Base-by-base conservation (phyloP, 106 monocot genomes). In the Phalaenopsis aphrodite region DNA sequence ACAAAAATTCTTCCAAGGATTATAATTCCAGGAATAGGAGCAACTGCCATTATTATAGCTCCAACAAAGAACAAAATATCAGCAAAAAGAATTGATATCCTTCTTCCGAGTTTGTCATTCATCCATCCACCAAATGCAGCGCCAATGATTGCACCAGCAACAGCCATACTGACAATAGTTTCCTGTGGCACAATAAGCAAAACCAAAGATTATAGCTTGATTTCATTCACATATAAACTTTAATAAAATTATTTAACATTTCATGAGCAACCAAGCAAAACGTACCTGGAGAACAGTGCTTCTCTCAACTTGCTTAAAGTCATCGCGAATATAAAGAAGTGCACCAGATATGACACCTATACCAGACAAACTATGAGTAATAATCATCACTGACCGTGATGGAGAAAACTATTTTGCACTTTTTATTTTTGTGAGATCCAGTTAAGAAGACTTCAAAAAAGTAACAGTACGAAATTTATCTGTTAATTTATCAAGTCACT, bases 151-250 rank as follows among this genome's bases (percentile, higher is more conserved):
- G 96, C 96, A 47, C 96, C 96, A 15, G 94, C 92, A 30, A 94
- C 97, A 43, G 97, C 97, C 97, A 92, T 97, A 79, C 97, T 97
- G n/a, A 97, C 97, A 66, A 97, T 97, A 8, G 90, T 97, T 87
- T 97, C 97, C 94, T 97, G 78, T 78, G 14, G 18, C 71, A 71
- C 64, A 64, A 21, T 2, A 17, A 43, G 42, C 41, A 74, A 8
- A 74, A 43, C 43, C 19, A 42, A 42, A 16, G 74, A 9, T 42
- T 43, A 11, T 7, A 74, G 42, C n/a, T 74, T 42, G 19, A 42
- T 43, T 45, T 43, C 4, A 42, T 42, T 74, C 37, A 45, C 23
- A 74, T 37, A 42, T 18, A 36, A 72, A 74, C 41, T 43, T 30
- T 19, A 4, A 74, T 41, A 38, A 12, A 19, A 36, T 74, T 74